Conservation (phyloP, 768 basidiomycete genomes). For the Suillus lakei region DNA sequence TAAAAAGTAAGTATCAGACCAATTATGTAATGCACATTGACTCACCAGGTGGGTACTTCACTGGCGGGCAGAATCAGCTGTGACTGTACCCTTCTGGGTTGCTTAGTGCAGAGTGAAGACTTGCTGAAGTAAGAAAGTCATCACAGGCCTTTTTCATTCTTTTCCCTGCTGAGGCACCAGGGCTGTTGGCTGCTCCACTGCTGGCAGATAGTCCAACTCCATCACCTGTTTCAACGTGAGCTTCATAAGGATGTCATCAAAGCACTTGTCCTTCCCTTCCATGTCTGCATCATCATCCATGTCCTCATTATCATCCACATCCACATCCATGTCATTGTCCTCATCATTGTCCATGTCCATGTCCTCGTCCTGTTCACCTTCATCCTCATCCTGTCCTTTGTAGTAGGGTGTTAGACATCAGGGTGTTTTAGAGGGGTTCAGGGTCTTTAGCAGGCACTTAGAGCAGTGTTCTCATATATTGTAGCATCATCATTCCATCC, state of each 20-base stretch:
- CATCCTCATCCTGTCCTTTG: too few species aligned
- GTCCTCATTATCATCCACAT: too few species aligned
- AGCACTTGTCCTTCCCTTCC: neutral
- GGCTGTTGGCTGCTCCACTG: neutral
- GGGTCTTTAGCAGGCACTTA: too few species aligned
- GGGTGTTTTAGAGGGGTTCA: too few species aligned
- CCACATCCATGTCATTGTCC: too few species aligned
- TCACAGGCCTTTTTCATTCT: neutral
- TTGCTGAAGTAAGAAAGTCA: neutral
- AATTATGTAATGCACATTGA: neutral
- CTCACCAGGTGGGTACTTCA: neutral
- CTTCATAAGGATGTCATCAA: neutral
- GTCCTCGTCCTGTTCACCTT: too few species aligned
- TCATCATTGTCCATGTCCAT: too few species aligned
- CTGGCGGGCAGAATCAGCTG: neutral
- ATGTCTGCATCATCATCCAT: too few species aligned
- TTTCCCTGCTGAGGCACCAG: neutral
- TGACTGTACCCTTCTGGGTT: neutral
- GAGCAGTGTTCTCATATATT: too few species aligned
- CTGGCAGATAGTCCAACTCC: neutral
- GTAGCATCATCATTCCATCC: too few species aligned
- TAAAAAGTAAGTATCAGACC: neutral
- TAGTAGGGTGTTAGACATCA: too few species aligned
- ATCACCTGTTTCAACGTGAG: neutral
- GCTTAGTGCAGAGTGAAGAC: neutral